Evolutionary conservation across 1,284 basidiomycete species (phyloP).

Genomic region (Papiliotrema nemorosa): DNA sequence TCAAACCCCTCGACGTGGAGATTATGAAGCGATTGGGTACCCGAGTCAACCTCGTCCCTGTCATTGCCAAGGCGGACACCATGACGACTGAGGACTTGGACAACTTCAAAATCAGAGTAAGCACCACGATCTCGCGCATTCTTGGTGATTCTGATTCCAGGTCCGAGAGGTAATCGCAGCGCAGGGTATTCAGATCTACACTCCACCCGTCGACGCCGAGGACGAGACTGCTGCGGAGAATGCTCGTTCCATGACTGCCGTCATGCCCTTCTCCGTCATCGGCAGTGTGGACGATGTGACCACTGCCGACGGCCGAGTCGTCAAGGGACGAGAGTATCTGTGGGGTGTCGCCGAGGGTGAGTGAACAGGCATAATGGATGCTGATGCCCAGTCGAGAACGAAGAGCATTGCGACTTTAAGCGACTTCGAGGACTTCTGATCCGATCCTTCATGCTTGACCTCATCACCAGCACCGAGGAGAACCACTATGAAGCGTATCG

Average conservation of each 20-base stretch:
- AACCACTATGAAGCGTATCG: constrained; percentile 97
- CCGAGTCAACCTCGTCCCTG: constrained; percentile 95
- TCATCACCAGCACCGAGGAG: constrained; percentile 94
- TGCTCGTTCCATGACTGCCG: constrained; percentile 74
- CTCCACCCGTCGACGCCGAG: constrained; percentile 86
- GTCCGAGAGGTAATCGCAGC: constrained; percentile 86
- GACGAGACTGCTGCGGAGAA: constrained; percentile 86
- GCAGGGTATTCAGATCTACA: constrained; percentile 93
- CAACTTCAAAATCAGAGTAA: constrained; percentile 86
- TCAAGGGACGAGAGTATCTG: constrained; percentile 98
- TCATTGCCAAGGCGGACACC: constrained; percentile 94
- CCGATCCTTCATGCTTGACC: constrained; percentile 97
- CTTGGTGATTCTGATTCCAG: constrained; percentile 47
- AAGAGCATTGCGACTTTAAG: constrained; percentile 98
- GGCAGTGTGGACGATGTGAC: constrained; percentile 93
- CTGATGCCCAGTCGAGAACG: constrained; percentile 76
- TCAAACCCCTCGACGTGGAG: constrained; percentile 98
- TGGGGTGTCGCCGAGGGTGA: constrained; percentile 98
- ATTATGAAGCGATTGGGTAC: constrained; percentile 98
- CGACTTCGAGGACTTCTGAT: constrained; percentile 94
- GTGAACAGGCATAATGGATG: constrained; percentile 11
- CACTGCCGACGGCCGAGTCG: constrained; percentile 82
- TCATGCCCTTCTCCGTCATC: constrained; percentile 98
- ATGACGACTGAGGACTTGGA: constrained; percentile 89
- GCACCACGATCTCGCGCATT: constrained; percentile 34